A percentile compares a stretch with the other conserved stretches of the same genome.
Conservation (phyloP, 345 rosid species). For the Gossypium sturtianum region DNA sequence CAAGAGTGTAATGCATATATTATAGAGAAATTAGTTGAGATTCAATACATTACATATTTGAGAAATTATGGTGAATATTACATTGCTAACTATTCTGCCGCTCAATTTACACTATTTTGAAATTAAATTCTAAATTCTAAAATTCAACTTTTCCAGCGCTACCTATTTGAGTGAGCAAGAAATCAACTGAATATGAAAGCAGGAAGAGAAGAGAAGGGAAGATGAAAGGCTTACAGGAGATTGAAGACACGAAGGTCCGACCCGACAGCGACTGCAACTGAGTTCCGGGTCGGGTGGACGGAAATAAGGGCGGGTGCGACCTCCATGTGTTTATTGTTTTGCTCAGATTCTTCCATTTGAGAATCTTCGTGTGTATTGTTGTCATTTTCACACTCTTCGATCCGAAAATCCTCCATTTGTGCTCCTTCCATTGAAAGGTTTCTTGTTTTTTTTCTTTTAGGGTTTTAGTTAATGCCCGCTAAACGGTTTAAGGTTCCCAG, state of each 20-base stretch:
- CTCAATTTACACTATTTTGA: too few relatives aligned
- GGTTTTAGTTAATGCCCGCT: background rate
- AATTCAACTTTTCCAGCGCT: too few relatives aligned
- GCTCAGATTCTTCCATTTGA: conserved; percentile 52
- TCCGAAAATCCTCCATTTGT: conserved; percentile 11
- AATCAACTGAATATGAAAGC: background rate
- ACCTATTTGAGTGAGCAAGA: background rate
- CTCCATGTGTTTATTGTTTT: conserved; percentile 41
- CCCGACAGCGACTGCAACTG: conserved; percentile 70
- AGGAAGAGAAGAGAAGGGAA: background rate
- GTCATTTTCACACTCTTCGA: conserved; percentile 16
- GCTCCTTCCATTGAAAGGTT: background rate
- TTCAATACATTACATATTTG: too few relatives aligned
- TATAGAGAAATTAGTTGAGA: too few relatives aligned
- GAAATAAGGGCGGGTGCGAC: conserved; percentile 78
- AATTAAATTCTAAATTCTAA: too few relatives aligned
- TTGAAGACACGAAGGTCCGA: conserved; percentile 82
- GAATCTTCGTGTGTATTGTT: conserved; percentile 17
- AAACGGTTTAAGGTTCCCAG: background rate
- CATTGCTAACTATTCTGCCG: too few relatives aligned
- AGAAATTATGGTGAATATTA: too few relatives aligned
- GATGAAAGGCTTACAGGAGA: conserved; percentile 45
- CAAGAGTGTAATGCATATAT: too few relatives aligned
- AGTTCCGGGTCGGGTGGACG: conserved; percentile 62
- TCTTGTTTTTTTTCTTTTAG: background rate